Evolutionary conservation across 2,329 filamentous ascomycete species (phyloP), one percentile per base, ranked within the genome.

Genomic region (Penicillium brasilianum): DNA sequence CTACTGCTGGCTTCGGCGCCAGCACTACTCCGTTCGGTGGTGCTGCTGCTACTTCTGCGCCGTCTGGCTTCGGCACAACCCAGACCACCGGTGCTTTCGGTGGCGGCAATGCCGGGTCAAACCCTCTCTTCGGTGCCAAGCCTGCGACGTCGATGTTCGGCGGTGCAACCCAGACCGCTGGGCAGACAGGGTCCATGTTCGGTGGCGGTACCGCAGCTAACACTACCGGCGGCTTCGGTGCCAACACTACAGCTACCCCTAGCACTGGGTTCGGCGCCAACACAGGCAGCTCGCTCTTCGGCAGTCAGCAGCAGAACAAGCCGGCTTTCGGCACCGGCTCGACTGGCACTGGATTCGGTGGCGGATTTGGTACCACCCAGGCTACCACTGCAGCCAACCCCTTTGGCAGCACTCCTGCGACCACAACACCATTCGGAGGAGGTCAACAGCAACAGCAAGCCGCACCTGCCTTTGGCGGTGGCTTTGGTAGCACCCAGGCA

Each of bases 51-150:
- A 76, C 77, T 10, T 74, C 71, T 48, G 74, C 77, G 2, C 71
- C 76, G 25, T 74, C 76, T 41, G 76, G 66, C 28, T 84, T 84
- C 66, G 82, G 83, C 20, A 68, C 76, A 53, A 77, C 74, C 32
- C 77, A 75, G 60, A 77, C 74, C 16, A 68, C 79, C n/a, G 70
- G 73, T 46, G 77, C 70, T 37, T 80, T 80, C 41, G 77, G 78
- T 28, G 61, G 69, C 14, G 71, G 66, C 51, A 46, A 71, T 11
- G 71, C 66, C 48, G 51, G 67, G 5, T 60, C 72, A 25, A 78
- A 79, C 41, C 71, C 80, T 16, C 63, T 83, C 51, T 83, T 83
- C 59, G 77, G 78, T 20, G 52, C 79, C 30, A 84, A 81, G 62
- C 77, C 82, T 9, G 76, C 75, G 13, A 73, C 69, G 52, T 72